phyloP scores from a whole-genome alignment of 495 filamentous ascomycete genomes.

The Penicillium longicatenatum region DNA sequence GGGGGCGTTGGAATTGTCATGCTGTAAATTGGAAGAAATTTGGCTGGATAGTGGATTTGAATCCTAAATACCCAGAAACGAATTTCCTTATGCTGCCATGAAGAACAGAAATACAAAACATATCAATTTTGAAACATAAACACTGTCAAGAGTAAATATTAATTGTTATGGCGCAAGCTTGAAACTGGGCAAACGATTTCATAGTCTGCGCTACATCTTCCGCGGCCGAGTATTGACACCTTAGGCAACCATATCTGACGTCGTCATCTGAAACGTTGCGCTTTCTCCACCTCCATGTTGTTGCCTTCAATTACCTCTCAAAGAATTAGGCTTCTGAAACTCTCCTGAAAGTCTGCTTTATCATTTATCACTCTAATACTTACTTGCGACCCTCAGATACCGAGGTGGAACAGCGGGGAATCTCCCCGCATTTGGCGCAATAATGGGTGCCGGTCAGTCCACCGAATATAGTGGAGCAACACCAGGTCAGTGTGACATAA shows the following conservation, averaged over 20 bases:
- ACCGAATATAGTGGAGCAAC: conserved; percentile 37
- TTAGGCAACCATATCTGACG: conserved; percentile 24
- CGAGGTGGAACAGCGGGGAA: conserved; percentile 10
- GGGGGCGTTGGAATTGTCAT: conserved; percentile 91
- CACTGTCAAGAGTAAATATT: no score
- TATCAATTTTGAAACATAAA: no score
- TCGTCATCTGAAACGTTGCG: conserved; percentile 20
- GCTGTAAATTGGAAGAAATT: conserved; percentile 50
- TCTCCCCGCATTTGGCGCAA: conserved; percentile 19
- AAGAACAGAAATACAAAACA: not conserved
- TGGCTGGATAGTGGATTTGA: conserved; percentile 14
- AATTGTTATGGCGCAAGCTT: not conserved
- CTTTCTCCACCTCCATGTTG: conserved; percentile 10
- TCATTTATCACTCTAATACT: not conserved
- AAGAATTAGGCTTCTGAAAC: not conserved
- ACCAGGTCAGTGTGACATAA: conserved; percentile 39
- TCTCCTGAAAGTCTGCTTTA: not conserved
- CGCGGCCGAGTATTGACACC: conserved; percentile 9
- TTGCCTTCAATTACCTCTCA: not conserved
- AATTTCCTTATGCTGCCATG: conserved; percentile 16
- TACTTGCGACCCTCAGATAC: not conserved
- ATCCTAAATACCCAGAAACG: conserved; percentile 16
- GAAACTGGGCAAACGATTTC: not conserved
- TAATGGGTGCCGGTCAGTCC: conserved; percentile 47
- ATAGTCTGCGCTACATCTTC: not conserved